Base-by-base conservation (phyloP, 345 rosid genomes). In the Syzygium aromaticum region DNA sequence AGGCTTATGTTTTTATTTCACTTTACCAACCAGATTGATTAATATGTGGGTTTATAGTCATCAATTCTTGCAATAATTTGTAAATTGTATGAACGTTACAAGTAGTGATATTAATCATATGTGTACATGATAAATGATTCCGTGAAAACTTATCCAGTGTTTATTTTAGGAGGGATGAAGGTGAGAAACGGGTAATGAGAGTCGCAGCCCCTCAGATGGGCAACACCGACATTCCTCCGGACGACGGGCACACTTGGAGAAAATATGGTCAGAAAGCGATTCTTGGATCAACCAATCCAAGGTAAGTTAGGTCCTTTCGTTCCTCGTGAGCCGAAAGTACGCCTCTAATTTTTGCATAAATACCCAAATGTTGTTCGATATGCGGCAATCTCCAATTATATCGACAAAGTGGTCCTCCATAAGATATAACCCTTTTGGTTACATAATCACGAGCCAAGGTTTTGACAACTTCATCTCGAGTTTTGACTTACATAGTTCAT, bases 251-350 rank as follows among this genome's bases (percentile, higher is more conserved):
- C 90, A 93, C 98, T 30, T 97, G 99, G 98, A 92, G 98, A 90
- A 97, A 97, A 87, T 97, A 97, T 51, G 99, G 99, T 16, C 99
- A 97, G 89, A 97, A 97, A 88, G 96, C 92, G 87, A 97, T 97
- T 63, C 89, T 96, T 33, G 93, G 92, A 49, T 94, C 98, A 5
- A 94, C 10, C 61, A 93, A 77, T 46, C 99, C 98, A 13, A 94
- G 99, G 99, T 97, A 93, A 57, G 10, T 11, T 13, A 51, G 27
- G 17, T 27, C 11, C 17, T 38, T 5, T 38, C 13, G 77, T 28
- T 52, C 78, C 13, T 85, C 28, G 14, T 16, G 21, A 22, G 19
- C 10, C 27, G 38, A 3, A 73, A 73, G 49, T 73, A 38, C 14
- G 27, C 82, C 82, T 73, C 82, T 38, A 21, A 19, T 38, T 33